phyloP scores from a whole-genome alignment of 352 stramenopile species.

The Phytophthora sp. region DNA sequence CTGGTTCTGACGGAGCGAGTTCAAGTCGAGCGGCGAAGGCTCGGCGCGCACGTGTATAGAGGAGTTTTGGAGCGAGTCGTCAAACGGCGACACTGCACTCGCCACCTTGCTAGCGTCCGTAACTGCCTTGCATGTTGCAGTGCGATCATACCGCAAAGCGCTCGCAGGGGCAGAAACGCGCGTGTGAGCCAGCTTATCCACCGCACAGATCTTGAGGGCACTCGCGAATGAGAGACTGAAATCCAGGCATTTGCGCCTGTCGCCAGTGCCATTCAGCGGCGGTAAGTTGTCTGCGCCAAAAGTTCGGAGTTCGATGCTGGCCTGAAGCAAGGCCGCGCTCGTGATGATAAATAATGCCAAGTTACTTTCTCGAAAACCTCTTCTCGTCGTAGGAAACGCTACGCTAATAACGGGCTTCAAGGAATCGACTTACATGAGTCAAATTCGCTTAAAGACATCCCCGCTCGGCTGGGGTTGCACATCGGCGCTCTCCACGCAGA shows the following conservation, averaged over 20 bases:
- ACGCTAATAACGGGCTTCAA: no score
- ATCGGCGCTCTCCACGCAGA: no score
- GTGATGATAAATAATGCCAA: no score
- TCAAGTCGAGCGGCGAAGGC: not conserved
- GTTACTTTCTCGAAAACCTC: no score
- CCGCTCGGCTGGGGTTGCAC: no score
- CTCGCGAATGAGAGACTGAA: constrained; percentile 5
- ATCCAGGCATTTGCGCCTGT: not conserved
- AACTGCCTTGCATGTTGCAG: not conserved
- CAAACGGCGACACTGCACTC: not conserved
- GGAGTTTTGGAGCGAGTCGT: not conserved
- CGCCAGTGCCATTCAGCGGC: constrained; percentile 5
- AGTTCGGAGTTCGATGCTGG: not conserved
- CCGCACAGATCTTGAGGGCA: constrained; percentile 7
- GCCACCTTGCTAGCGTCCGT: not conserved
- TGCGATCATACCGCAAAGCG: not conserved
- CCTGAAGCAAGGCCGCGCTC: no score
- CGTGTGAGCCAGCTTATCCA: not conserved
- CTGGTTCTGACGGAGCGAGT: not conserved
- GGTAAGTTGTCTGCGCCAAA: not conserved
- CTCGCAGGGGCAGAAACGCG: no score
- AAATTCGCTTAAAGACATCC: no score
- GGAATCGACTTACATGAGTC: no score
- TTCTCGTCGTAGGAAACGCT: no score
- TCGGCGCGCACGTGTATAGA: not conserved